Conservation (phyloP, 305 asterid species). For the Rubia peregrina region DNA sequence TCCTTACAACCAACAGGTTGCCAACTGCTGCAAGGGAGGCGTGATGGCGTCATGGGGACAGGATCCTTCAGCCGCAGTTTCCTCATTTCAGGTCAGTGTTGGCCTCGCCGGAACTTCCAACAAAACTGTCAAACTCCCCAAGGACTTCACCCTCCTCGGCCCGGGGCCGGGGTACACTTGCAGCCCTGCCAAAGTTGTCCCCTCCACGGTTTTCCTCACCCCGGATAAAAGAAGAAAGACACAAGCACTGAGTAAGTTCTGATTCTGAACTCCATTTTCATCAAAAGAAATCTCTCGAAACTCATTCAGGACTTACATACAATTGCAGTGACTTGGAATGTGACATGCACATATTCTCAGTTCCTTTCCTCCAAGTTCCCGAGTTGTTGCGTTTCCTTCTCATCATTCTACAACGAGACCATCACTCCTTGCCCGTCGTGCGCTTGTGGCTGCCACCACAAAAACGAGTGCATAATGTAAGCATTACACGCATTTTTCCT, state of each 20-base stretch:
- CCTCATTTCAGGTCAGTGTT: constrained; percentile 69
- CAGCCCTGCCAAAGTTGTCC: constrained; percentile 71
- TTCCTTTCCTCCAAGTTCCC: constrained; percentile 52
- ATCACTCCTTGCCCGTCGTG: constrained; percentile 68
- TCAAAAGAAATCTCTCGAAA: background rate
- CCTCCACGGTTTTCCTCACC: constrained; percentile 54
- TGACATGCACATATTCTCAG: constrained; percentile 83
- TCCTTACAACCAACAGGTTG: constrained; percentile 73
- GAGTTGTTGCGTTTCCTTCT: constrained; percentile 76
- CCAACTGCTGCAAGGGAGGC: constrained; percentile 84
- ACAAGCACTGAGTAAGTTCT: constrained; percentile 54
- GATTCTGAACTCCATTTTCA: too few relatives aligned
- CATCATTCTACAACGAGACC: constrained; percentile 68
- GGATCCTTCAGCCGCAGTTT: constrained; percentile 57
- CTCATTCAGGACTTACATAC: background rate
- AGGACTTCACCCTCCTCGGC: constrained; percentile 56
- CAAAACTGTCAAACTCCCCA: constrained; percentile 71
- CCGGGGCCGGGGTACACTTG: constrained; percentile 86
- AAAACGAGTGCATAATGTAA: constrained; percentile 52
- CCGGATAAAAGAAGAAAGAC: constrained; percentile 64
- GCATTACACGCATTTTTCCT: background rate
- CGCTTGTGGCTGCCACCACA: constrained; percentile 66
- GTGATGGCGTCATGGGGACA: constrained; percentile 78
- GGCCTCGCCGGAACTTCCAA: constrained; percentile 70
- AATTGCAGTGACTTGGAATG: constrained; percentile 87